Percentiles rank a stretch among this genome's conserved stretches.
Evolutionary conservation across 2,329 filamentous ascomycete genomes (phyloP).

Genomic region (Colletotrichum karsti): DNA sequence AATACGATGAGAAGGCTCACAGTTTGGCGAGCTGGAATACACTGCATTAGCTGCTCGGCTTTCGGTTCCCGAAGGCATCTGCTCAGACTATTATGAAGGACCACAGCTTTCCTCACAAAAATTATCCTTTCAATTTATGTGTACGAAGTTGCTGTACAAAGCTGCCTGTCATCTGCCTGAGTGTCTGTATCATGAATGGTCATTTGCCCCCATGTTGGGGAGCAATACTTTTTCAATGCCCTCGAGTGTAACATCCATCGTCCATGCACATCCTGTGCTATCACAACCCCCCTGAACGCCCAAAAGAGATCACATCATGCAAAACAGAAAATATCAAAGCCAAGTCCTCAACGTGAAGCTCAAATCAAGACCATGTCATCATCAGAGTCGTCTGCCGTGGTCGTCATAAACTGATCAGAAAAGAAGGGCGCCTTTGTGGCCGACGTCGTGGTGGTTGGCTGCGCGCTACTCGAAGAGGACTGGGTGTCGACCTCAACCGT

Average conservation of each 20-base stretch:
- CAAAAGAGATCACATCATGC: neutral
- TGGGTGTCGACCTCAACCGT: neutral
- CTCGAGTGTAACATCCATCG: neutral
- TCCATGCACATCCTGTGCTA: neutral
- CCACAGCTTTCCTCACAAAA: no score
- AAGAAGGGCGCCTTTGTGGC: neutral
- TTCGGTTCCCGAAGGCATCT: no score
- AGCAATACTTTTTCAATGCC: no score
- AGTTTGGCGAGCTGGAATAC: neutral
- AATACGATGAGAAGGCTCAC: neutral
- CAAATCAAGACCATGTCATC: slow-evolving; percentile 28
- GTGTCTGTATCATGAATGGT: neutral
- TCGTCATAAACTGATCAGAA: slow-evolving; percentile 15
- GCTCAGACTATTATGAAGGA: no score
- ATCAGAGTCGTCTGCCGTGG: no score
- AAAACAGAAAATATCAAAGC: neutral
- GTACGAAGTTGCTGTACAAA: no score
- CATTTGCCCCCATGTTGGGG: neutral
- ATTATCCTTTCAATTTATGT: no score
- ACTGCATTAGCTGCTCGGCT: no score
- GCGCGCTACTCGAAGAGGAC: neutral
- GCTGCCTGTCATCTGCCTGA: no score
- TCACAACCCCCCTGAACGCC: neutral
- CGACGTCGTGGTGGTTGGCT: neutral
- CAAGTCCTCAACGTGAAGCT: neutral